Evolutionary conservation across 176 grass and related monocot genomes (phyloP).

Genomic region (Phyllostachys edulis): DNA sequence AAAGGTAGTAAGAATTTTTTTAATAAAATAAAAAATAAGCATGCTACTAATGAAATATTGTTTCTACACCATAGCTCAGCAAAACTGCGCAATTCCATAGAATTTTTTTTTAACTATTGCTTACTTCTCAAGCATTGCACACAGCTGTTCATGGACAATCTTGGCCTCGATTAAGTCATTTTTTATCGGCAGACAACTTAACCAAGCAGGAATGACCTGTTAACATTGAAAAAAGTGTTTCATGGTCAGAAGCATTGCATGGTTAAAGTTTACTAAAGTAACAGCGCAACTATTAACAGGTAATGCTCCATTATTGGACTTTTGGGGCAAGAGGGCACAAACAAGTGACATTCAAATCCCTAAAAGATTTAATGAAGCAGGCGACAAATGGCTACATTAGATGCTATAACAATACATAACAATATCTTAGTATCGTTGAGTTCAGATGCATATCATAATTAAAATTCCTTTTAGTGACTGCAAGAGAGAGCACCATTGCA

Average conservation of each 20-base stretch:
- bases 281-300: background rate
- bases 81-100: background rate
- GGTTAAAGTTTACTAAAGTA: slow-evolving; percentile 4
- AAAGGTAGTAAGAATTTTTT: background rate
- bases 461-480: background rate
- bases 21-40: slow-evolving; percentile 10
- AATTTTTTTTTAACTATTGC: slow-evolving; percentile 17
- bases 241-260: background rate
- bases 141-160: slow-evolving; percentile 76
- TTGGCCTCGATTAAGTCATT: slow-evolving; percentile 79
- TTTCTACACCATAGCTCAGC: slow-evolving; percentile 16
- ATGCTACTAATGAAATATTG: background rate
- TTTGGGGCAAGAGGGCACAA: background rate
- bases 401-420: background rate
- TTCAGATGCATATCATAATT: slow-evolving; percentile 13
- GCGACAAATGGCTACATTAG: background rate
- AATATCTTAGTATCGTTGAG: background rate
- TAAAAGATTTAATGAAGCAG: background rate
- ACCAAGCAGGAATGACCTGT: slow-evolving; percentile 74
- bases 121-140: slow-evolving; percentile 81
- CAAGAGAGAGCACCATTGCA: background rate
- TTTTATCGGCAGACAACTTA: slow-evolving; percentile 68
- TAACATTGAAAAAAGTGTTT: slow-evolving; percentile 4
- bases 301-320: background rate
- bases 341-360: slow-evolving; percentile 13